A percentile compares a stretch with the other conserved stretches of the same genome.
Evolutionary conservation across 345 rosid genomes (phyloP).

Genomic region (Carallia pectinifolia): DNA sequence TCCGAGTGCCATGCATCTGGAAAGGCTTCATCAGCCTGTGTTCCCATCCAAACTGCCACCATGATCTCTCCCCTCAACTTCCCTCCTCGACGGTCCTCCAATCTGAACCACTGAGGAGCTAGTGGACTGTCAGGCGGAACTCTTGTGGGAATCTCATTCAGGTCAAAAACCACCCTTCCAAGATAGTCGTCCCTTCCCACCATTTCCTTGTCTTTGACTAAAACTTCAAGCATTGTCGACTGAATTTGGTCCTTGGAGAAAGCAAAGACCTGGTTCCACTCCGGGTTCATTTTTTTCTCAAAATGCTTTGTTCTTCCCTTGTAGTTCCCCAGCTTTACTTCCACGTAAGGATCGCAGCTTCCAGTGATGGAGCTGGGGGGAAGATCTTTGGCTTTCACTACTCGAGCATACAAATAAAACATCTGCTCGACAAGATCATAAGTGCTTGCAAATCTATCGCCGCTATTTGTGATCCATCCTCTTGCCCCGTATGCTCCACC

Average conservation of each 20-base stretch:
- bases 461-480: conserved; percentile 61
- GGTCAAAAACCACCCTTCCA: conserved; percentile 69
- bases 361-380: conserved; percentile 58
- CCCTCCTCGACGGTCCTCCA: conserved; percentile 71
- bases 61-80: conserved; percentile 75
- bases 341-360: conserved; percentile 83
- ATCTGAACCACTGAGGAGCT: conserved; percentile 88
- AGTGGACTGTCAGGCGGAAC: conserved; percentile 95
- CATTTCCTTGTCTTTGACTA: conserved; percentile 69
- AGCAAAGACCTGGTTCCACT: conserved; percentile 92
- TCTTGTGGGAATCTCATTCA: conserved; percentile 82
- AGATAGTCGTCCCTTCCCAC: conserved; percentile 70
- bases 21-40: conserved; percentile 92
- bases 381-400: conserved; percentile 76
- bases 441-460: conserved; percentile 57
- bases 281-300: conserved; percentile 72
- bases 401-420: conserved; percentile 71
- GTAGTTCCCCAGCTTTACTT: conserved; percentile 89
- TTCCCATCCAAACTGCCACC: conserved; percentile 96
- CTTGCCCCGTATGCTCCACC: conserved; percentile 60
- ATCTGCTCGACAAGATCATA: conserved; percentile 86
- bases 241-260: conserved; percentile 84
- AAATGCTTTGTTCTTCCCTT: conserved; percentile 77
- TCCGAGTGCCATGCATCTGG: conserved; percentile 84
- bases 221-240: conserved; percentile 69